Conservation (phyloP, 2,329 filamentous ascomycete genomes). For the Truncatella angustata region DNA sequence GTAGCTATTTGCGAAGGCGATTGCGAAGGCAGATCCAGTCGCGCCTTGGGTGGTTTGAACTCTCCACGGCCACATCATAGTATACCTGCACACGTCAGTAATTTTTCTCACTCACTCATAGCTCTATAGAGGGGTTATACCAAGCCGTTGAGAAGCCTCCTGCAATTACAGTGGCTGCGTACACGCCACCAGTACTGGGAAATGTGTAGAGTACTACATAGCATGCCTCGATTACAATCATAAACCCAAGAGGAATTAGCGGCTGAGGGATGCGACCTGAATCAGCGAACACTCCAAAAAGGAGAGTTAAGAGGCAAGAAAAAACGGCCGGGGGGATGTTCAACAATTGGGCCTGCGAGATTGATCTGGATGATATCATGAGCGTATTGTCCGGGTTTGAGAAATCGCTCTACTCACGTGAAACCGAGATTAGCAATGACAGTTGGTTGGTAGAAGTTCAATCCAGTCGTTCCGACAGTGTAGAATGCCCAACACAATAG, state of each 20-base stretch:
- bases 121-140: too few relatives aligned
- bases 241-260: neutral
- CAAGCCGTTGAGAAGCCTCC: neutral
- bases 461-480: neutral
- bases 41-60: neutral
- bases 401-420: neutral
- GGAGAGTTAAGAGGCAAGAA: neutral
- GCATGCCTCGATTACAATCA: neutral
- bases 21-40: neutral
- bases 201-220: neutral
- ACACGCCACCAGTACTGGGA: neutral
- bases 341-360: neutral
- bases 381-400: neutral
- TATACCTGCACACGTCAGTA: neutral
- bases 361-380: neutral
- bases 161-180: neutral
- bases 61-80: slow-evolving; percentile 1
- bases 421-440: neutral
- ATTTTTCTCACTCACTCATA: too few relatives aligned
- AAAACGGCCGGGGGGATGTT: neutral
- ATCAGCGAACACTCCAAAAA: neutral
- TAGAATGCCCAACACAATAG: neutral
- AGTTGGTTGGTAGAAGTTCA: neutral
- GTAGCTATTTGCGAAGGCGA: neutral
- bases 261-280: neutral